phyloP scores from a whole-genome alignment of 345 rosid genomes.

The Raphanus sativus region DNA sequence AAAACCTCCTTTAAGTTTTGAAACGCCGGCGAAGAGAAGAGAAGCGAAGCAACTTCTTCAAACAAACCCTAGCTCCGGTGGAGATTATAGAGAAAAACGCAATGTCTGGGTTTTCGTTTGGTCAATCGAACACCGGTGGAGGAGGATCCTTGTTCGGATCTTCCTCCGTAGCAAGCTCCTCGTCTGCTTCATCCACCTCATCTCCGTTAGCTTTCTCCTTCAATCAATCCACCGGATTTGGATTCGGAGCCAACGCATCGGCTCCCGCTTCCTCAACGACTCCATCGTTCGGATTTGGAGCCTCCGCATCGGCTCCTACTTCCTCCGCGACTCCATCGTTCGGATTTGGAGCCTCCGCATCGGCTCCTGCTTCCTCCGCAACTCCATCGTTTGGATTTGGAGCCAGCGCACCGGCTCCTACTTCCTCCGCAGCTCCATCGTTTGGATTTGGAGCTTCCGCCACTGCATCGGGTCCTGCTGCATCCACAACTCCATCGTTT shows the following conservation, averaged over 20 bases:
- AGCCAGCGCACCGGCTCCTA: background rate
- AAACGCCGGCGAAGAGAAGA: slow-evolving; percentile 31
- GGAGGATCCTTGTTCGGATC: slow-evolving; percentile 46
- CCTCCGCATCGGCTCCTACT: slow-evolving; percentile 34
- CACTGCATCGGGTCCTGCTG: background rate
- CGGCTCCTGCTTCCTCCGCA: background rate
- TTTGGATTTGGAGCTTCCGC: background rate
- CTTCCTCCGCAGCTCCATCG: background rate
- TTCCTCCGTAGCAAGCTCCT: slow-evolving; percentile 34
- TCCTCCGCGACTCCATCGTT: slow-evolving; percentile 25
- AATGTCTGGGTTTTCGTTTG: slow-evolving; percentile 42
- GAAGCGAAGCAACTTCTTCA: slow-evolving; percentile 1
- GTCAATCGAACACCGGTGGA: slow-evolving; percentile 43
- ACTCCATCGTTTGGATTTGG: background rate
- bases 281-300: slow-evolving; percentile 42
- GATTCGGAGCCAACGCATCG: slow-evolving; percentile 38
- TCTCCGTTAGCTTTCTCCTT: slow-evolving; percentile 42
- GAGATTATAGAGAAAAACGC: slow-evolving; percentile 40
- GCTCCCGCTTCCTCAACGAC: slow-evolving; percentile 32
- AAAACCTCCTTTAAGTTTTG: slow-evolving; percentile 20
- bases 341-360: slow-evolving; percentile 10
- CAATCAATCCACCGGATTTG: slow-evolving; percentile 27
- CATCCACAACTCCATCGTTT: background rate
- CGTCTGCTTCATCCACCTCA: slow-evolving; percentile 45
- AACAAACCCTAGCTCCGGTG: background rate